Evolutionary conservation across 805 yeast species (phyloP).

Genomic region (Starmerella scarabaei): DNA sequence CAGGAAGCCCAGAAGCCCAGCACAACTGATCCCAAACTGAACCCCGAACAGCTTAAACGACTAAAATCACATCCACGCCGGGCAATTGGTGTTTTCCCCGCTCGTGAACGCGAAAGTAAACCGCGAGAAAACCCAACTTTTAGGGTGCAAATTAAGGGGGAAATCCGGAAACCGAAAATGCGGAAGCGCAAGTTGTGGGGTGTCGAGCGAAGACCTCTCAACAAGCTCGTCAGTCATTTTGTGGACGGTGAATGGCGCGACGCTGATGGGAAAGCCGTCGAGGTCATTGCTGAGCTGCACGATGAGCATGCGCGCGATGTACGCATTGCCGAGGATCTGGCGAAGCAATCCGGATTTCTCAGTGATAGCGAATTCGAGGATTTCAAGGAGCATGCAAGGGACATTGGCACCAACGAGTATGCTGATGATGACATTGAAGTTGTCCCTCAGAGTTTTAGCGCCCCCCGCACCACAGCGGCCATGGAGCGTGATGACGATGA

Average conservation of each 20-base stretch:
- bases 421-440: constrained; percentile 36
- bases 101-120: constrained; percentile 46
- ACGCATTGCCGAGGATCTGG: constrained; percentile 11
- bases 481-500: constrained; percentile 17
- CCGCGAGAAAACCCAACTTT: constrained; percentile 44
- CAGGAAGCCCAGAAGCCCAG: constrained; percentile 31
- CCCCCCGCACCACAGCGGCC: neutral
- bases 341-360: constrained; percentile 11
- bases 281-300: constrained; percentile 30
- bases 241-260: constrained; percentile 63
- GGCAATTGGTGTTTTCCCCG: constrained; percentile 34
- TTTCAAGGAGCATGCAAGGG: constrained; percentile 15
- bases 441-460: constrained; percentile 19
- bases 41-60: constrained; percentile 24
- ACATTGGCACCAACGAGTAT: constrained; percentile 27
- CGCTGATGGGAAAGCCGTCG: constrained; percentile 68
- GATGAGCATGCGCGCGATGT: constrained; percentile 24
- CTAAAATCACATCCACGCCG: constrained; percentile 26
- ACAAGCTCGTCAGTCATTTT: constrained; percentile 50
- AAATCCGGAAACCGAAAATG: constrained; percentile 47
- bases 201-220: constrained; percentile 40
- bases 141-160: constrained; percentile 41
- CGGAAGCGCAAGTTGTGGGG: constrained; percentile 88
- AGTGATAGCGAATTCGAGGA: constrained; percentile 24
- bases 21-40: constrained; percentile 28